Conservation (phyloP, 495 filamentous ascomycete species). For the Aspergillus coremiiformis region DNA sequence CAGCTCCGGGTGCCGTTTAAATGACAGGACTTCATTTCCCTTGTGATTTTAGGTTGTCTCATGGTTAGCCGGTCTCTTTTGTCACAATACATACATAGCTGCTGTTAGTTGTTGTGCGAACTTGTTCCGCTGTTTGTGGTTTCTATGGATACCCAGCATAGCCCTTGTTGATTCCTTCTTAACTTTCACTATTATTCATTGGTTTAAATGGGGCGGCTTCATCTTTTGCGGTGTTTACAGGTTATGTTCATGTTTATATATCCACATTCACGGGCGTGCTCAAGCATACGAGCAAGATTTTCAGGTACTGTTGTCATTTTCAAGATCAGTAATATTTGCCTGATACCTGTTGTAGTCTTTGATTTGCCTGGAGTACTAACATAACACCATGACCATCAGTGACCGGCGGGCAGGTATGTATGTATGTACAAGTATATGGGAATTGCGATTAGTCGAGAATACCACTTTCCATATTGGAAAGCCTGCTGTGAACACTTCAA, state of each 20-base stretch:
- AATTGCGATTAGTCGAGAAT: too few species aligned
- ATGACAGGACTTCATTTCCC: neutral
- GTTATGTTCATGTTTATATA: constrained; percentile 2
- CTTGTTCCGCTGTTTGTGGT: constrained; percentile 18
- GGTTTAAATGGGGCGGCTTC: neutral
- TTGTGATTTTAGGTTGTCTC: neutral
- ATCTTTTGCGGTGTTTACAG: neutral
- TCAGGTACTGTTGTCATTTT: constrained; percentile 2
- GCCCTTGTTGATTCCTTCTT: constrained; percentile 6
- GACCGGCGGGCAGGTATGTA: too few species aligned
- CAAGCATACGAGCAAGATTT: constrained; percentile 22
- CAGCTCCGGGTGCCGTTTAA: neutral
- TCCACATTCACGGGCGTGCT: constrained; percentile 12
- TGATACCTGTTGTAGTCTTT: neutral
- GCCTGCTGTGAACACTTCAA: too few species aligned
- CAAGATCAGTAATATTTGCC: neutral
- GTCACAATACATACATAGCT: neutral
- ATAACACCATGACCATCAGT: neutral
- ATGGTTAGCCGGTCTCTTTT: neutral
- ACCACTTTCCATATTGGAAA: too few species aligned
- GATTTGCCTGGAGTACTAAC: neutral
- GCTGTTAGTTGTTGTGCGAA: neutral
- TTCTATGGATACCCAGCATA: constrained; percentile 36
- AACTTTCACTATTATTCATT: neutral
- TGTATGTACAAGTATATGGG: too few species aligned